These are phyloP conservation scores for Drechslerella stenobrocha DNA, from an alignment of 2,329 filamentous ascomycete species.

Conservation along the genomic window DNA sequence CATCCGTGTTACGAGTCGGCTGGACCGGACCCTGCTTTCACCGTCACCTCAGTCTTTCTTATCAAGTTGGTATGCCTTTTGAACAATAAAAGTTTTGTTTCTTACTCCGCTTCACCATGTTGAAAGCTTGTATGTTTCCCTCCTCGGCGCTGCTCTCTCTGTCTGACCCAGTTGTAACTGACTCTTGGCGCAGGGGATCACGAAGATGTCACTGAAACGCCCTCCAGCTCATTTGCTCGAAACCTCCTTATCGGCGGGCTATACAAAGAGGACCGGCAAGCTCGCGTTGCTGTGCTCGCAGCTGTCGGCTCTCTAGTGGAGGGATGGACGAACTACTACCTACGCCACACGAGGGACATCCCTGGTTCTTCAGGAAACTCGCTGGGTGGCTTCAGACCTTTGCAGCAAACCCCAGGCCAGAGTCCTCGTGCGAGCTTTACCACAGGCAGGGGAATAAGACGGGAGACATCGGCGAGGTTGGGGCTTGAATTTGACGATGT, in stretches of 20 bases:
- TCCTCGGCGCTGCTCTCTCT: neutral
- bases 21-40: slow-evolving; percentile 30
- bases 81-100: slow-evolving; percentile 11
- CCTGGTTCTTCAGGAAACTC: slow-evolving; percentile 10
- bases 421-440: slow-evolving; percentile 41
- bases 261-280: slow-evolving; percentile 38
- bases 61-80: slow-evolving; percentile 24
- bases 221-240: slow-evolving; percentile 35
- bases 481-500: slow-evolving; percentile 46
- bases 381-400: slow-evolving; percentile 37
- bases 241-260: slow-evolving; percentile 33
- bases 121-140: slow-evolving; percentile 34
- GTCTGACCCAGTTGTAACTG: neutral
- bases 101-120: slow-evolving; percentile 22
- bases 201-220: slow-evolving; percentile 45
- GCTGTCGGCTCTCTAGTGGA: slow-evolving; percentile 40
- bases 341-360: slow-evolving; percentile 42
- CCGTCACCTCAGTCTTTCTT: neutral
- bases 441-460: slow-evolving; percentile 17
- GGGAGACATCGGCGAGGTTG: slow-evolving; percentile 40
- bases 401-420: slow-evolving; percentile 28
- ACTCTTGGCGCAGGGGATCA: slow-evolving; percentile 22
- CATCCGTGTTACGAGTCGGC: too few relatives aligned
- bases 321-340: slow-evolving; percentile 44
- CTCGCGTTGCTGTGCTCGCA: slow-evolving; percentile 27